Evolutionary conservation across 192 early-diverging fungal species (phyloP), one percentile per base, ranked within the genome.

Genomic region (Podila horticola): DNA sequence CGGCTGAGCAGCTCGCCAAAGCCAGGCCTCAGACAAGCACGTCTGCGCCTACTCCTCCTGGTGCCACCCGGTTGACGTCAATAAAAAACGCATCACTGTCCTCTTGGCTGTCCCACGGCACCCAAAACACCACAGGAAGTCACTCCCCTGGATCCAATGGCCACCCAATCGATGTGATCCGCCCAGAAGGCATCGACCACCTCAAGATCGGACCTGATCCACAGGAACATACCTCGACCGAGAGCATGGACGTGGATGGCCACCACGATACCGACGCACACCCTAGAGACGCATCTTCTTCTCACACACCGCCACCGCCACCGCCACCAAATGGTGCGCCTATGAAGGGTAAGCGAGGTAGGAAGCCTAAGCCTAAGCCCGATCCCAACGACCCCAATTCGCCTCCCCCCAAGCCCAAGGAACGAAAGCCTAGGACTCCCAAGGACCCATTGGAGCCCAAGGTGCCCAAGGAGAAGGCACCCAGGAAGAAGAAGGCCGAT

Each of bases 341-440:
- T 10, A 52, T 58, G 12, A 73, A 81, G 62, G 58, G 61, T 1
- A 81, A 81, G 48, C 26, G 58, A 17, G 71, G 66, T 5, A 48
- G 77, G 26, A 81, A 81, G 38, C 59, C 77, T 15, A 81, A 81
- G 38, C n/a, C 62, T 13, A 72, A 71, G 33, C 22, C 75, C 12
- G 75, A 75, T 13, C 22, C 52, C 15, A 52, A 49, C 4, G 62
- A 58, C 1, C 49, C 29, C 38, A 19, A 31, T 34, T 20, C 55
- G 33, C 19, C 59, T 41, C 34, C 22, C 19, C 19, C 71, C 36
- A 72, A 64, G n/a, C 33, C 51, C 33, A 66, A 74, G 48, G 57
- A 62, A 38, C 64, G 52, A 49, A 71, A 66, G 20, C 48, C 58
- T 20, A 75, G 64, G 22, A 45, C 31, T 7, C 57, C 62, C 8